A percentile compares a stretch with the other conserved stretches of the same genome.
Conservation (phyloP, 306 rosid genomes). For the Hylodesmum podocarpum region DNA sequence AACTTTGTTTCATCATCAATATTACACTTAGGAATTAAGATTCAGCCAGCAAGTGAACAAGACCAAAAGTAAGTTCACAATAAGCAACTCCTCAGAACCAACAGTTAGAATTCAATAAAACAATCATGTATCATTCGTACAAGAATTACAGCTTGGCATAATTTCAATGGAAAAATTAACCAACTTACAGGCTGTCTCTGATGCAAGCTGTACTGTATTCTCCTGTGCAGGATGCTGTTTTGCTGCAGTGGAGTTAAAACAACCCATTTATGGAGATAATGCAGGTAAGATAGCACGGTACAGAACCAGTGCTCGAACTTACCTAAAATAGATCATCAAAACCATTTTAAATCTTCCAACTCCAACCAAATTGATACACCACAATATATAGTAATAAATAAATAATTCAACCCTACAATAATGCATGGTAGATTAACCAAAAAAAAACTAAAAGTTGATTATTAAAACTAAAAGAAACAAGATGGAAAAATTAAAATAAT, state of each 20-base stretch:
- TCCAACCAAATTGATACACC: slow-evolving; percentile 34
- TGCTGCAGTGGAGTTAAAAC: slow-evolving; percentile 64
- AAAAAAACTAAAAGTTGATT: neutral
- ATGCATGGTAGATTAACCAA: neutral
- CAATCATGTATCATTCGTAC: neutral
- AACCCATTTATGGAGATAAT: slow-evolving; percentile 79
- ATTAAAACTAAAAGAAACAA: neutral
- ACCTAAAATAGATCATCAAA: slow-evolving; percentile 58
- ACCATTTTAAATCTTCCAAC: slow-evolving; percentile 53
- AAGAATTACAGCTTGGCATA: slow-evolving; percentile 6
- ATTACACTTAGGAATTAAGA: neutral
- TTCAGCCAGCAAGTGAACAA: slow-evolving; percentile 13
- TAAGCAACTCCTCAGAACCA: neutral
- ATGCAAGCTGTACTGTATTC: slow-evolving; percentile 78
- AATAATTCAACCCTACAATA: slow-evolving; percentile 25
- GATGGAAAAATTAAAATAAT: neutral
- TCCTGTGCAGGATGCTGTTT: slow-evolving; percentile 74
- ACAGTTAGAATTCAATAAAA: slow-evolving; percentile 6
- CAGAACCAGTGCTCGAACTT: slow-evolving; percentile 39
- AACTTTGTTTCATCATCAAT: neutral
- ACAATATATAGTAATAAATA: slow-evolving; percentile 31
- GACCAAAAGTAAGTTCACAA: slow-evolving; percentile 8
- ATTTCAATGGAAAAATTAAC: neutral
- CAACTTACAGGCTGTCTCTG: slow-evolving; percentile 91
- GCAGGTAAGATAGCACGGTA: slow-evolving; percentile 37